Base-by-base conservation (phyloP, 768 basidiomycete genomes). In the Phylloporus arenicola region DNA sequence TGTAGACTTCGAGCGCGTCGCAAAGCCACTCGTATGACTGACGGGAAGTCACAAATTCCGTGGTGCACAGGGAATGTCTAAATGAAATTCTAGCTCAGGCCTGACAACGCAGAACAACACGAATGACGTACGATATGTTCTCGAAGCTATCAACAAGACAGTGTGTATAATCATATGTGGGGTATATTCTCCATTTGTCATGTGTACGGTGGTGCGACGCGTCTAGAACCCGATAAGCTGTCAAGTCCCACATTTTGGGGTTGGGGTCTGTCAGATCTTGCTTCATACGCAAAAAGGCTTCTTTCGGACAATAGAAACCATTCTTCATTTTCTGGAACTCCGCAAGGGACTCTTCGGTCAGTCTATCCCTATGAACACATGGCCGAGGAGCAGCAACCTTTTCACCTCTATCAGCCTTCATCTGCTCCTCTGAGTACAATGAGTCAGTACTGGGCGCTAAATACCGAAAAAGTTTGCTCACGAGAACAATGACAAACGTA, bases 1-100 rank as follows among this genome's bases (percentile, higher is more conserved):
- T 96, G 77, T 98, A 99, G 3, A 98, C 86, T 54, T 89, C 90
- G n/a, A 98, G 75, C 3, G 90, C 92, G 64, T 99, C 95, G 61
- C 96, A 99, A 12, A 99, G 80, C 96, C 96, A 99, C 62, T 99
- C 96, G 67, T 99, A 98, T 0, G 96, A 96, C 64, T 92, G 89
- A 48, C 96, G 88, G 3, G 96, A 93, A 19, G 85, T 83, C 59
- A 98, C 85, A 68, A 99, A 99, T 68, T 99, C 96, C 34, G 82
- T 83, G 1, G 96, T 99, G 63, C 96, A 99, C 6, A 99, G 76
- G 1, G 96, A 98, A 73, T 99, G 96, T 22, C 95, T 98, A 40
- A 10, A 27, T 5, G 17, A 40, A 44, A 10, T 3, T 31, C 48
- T 13, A 47, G 16, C 25, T 43, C 24, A 22, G 17, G 6, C 19